phyloP scores from a whole-genome alignment of 345 rosid species.

The Eucalyptus rudis region DNA sequence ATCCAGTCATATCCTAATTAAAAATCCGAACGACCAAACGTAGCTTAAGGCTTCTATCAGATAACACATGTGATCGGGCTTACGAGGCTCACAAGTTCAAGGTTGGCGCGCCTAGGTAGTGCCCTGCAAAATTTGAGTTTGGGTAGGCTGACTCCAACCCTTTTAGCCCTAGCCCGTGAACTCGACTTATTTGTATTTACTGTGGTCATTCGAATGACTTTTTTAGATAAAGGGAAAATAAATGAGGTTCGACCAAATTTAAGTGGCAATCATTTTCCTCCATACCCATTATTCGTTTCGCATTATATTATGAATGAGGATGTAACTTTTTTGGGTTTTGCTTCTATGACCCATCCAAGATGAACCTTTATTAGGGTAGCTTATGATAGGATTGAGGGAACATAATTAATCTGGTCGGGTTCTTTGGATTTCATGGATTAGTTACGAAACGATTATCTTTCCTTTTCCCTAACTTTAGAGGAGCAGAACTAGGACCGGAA shows the following conservation, averaged over 20 bases:
- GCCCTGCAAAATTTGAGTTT: background rate
- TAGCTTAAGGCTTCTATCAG: background rate
- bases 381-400: background rate
- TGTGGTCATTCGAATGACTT: background rate
- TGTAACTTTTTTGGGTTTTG: background rate
- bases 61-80: background rate
- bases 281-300: background rate
- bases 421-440: background rate
- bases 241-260: background rate
- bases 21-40: too few species aligned
- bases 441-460: background rate
- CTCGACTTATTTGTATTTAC: background rate
- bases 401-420: background rate
- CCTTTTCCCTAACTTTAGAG: background rate
- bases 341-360: background rate
- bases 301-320: background rate
- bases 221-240: background rate
- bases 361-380: background rate
- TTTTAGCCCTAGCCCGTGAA: background rate
- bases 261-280: background rate
- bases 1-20: too few species aligned
- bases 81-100: background rate
- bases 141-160: background rate
- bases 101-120: background rate
- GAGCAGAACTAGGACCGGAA: background rate